Evolutionary conservation across 163 green algal species (phyloP).

Genomic region (Prototheca cutis): DNA sequence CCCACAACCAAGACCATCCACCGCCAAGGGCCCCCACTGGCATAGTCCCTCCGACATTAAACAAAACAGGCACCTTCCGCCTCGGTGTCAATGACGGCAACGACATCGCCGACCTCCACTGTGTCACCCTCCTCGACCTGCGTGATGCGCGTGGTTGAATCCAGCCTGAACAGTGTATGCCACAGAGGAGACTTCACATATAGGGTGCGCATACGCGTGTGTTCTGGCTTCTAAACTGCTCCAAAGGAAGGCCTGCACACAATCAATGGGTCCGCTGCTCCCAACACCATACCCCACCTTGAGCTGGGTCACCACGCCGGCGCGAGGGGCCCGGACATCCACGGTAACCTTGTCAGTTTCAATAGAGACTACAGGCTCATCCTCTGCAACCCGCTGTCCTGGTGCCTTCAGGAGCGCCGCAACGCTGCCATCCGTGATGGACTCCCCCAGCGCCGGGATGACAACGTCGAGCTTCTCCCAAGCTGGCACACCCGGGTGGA

Average conservation of each 20-base stretch:
- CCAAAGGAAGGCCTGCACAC: no score
- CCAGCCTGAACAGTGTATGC: no score
- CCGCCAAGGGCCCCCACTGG: no score
- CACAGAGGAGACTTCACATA: no score
- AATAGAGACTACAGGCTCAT: constrained; percentile 79
- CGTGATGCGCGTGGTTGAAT: no score
- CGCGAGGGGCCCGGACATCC: constrained; percentile 61
- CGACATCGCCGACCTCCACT: constrained; percentile 59
- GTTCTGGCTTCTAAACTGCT: no score
- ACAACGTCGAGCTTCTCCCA: constrained; percentile 9
- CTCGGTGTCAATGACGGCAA: constrained; percentile 42
- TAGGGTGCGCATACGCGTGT: no score
- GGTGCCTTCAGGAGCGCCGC: constrained; percentile 53
- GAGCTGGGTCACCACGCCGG: constrained; percentile 57
- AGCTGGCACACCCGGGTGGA: no score
- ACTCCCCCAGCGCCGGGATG: constrained; percentile 70
- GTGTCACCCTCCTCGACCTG: constrained; percentile 69
- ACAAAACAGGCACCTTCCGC: background rate
- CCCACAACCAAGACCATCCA: no score
- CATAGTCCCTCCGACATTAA: no score
- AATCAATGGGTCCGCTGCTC: no score
- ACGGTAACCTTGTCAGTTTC: constrained; percentile 94
- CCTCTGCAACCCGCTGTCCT: constrained; percentile 62
- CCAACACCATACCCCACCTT: no score
- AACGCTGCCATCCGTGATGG: constrained; percentile 72